Conservation (phyloP, 805 yeast genomes). For the Saccharomycopsis sp. region DNA sequence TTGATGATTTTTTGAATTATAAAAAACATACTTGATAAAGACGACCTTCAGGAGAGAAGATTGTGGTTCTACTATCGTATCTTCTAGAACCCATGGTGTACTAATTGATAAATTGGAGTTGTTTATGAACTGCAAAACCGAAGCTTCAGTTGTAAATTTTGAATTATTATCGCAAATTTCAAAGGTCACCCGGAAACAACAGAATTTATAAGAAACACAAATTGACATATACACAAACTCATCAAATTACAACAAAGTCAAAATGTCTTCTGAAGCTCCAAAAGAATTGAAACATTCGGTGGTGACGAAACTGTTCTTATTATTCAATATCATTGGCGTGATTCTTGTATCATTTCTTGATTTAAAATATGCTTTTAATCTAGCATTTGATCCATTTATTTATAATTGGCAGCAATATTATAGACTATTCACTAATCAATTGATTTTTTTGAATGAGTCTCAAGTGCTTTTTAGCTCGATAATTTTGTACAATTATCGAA, state of each 20-base stretch:
- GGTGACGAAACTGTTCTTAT: slow-evolving; percentile 22
- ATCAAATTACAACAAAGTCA: too few relatives aligned
- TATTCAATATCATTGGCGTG: slow-evolving; percentile 20
- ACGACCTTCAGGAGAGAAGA: slow-evolving; percentile 98
- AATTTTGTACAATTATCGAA: slow-evolving; percentile 26
- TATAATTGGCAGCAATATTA: slow-evolving; percentile 23
- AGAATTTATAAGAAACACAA: too few relatives aligned
- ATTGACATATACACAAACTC: too few relatives aligned
- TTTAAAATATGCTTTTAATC: slow-evolving; percentile 23
- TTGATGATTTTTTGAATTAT: too few relatives aligned
- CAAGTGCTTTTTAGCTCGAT: slow-evolving; percentile 26
- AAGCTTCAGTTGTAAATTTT: too few relatives aligned
- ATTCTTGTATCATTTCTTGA: slow-evolving; percentile 25
- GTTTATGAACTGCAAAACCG: too few relatives aligned
- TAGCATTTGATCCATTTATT: slow-evolving; percentile 24
- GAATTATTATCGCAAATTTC: too few relatives aligned
- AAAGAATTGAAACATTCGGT: slow-evolving; percentile 20
- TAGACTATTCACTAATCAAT: slow-evolving; percentile 12
- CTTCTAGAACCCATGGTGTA: slow-evolving; percentile 90
- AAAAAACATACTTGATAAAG: slow-evolving; percentile 62
- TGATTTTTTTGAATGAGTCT: slow-evolving; percentile 15
- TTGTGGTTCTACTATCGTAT: slow-evolving; percentile 98
- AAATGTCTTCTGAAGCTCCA: not conserved
- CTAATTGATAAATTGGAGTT: too few relatives aligned
- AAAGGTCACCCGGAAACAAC: too few relatives aligned